Percentiles rank a stretch among this genome's conserved stretches.
Conservation (phyloP, 23 red algal species). For the Pyropia haitanensis region DNA sequence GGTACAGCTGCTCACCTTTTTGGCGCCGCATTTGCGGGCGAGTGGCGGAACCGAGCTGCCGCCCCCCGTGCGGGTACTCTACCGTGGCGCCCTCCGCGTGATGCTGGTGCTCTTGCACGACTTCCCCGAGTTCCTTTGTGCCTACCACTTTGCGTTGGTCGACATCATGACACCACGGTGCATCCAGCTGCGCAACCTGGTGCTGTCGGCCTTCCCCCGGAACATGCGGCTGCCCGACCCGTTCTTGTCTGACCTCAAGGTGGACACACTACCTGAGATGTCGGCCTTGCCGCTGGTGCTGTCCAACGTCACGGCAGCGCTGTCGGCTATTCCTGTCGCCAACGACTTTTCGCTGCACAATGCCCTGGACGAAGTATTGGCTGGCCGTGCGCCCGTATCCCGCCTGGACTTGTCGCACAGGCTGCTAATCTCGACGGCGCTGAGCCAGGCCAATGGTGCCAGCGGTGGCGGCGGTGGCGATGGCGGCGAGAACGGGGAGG, state of each 20-base stretch:
- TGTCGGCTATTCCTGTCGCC: slow-evolving; percentile 5
- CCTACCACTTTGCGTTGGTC: slow-evolving; percentile 63
- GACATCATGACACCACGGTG: slow-evolving; percentile 66
- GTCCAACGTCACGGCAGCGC: slow-evolving; percentile 28
- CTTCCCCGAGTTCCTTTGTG: slow-evolving; percentile 94
- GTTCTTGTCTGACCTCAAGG: slow-evolving; percentile 74
- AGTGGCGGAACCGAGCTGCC: slow-evolving; percentile 24
- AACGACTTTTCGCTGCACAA: too few relatives aligned
- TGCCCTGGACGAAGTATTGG: neutral
- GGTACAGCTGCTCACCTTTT: slow-evolving; percentile 56
- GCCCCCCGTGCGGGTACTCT: slow-evolving; percentile 49
- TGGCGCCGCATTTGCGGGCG: slow-evolving; percentile 38
- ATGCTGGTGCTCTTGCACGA: slow-evolving; percentile 88
- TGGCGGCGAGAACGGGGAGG: too few relatives aligned
- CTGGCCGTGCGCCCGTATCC: neutral
- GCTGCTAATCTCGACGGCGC: too few relatives aligned
- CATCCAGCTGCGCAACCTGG: slow-evolving; percentile 86
- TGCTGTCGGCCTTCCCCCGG: slow-evolving; percentile 78
- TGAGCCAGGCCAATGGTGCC: too few relatives aligned
- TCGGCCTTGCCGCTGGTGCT: slow-evolving; percentile 42
- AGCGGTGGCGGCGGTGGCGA: too few relatives aligned
- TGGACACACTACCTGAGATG: slow-evolving; percentile 74
- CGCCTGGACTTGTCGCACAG: too few relatives aligned
- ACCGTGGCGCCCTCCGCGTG: slow-evolving; percentile 69
- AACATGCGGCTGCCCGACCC: slow-evolving; percentile 93